Base-by-base conservation (phyloP, 208 protist species). In the Leishmania mexicana region DNA sequence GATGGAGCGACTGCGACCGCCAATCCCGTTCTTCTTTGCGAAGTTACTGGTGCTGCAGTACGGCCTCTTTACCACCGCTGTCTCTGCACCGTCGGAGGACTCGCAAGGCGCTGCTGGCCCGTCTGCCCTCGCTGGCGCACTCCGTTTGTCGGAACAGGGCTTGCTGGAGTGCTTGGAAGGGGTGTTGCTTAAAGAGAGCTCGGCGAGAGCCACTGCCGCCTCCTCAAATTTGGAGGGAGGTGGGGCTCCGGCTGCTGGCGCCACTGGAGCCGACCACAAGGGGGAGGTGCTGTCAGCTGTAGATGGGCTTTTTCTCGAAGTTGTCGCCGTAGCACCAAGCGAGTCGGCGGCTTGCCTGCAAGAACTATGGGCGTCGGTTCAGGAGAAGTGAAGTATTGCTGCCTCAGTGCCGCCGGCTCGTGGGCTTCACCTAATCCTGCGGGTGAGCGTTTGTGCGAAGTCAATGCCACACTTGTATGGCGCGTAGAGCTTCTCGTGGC, bases 1-100 rank as follows among this genome's bases (percentile, higher is more conserved):
- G 76, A 5, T n/a, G 35, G 75, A 80, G 45, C 76, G 75, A 24
- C 73, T 85, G 76, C 79, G 72, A 13, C 85, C 81, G 31, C 79
- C 81, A 8, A 58, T 85, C 5, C 81, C 81, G 21, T 7, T n/a
- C 3, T 85, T 79, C 49, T 79, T 85, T 21, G 78, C 83, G 17
- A 62, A 75, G 75, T 75, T 81, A 35, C 65, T 85, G 21, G 75
- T 86, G 54, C 45, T 86, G 72, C 85, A 86, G 75, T 83, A 74
- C 75, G 78, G 77, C 53, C 21, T 73, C 4, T 65, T 86, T 31
- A 6, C 35, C 54, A 24, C 72, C 24, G n/a, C 31, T 19, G 28
- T 45, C 13, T 35, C 70, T 8, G 42, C 21, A 24, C 42, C 28
- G 42, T 35, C 24, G 8, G 24, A 10, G 24, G 45, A 51, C 28